Evolutionary conservation across 345 rosid species (phyloP).

Genomic region (Melastoma malabathricum): DNA sequence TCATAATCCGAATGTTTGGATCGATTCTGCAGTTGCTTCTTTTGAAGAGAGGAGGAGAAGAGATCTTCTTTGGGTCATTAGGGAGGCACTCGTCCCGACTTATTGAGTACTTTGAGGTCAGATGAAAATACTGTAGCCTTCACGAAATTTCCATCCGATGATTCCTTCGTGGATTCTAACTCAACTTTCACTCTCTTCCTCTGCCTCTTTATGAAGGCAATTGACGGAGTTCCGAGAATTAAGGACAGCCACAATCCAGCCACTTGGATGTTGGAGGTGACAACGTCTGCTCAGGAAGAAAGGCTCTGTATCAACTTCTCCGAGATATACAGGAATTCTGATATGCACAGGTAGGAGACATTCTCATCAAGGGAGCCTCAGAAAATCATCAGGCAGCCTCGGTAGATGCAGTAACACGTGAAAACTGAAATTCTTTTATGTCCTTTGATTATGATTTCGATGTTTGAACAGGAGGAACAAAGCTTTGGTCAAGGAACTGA

Average conservation of each 20-base stretch:
- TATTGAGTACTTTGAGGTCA: slow-evolving; percentile 49
- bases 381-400: too few relatives aligned
- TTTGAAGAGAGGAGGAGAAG: slow-evolving; percentile 46
- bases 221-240: slow-evolving; percentile 36
- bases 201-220: too few relatives aligned
- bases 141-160: background rate
- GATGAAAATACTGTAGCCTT: background rate
- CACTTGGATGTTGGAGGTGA: slow-evolving; percentile 64
- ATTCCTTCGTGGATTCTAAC: background rate
- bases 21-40: slow-evolving; percentile 22
- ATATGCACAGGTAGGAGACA: slow-evolving; percentile 25
- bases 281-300: slow-evolving; percentile 34
- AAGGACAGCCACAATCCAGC: slow-evolving; percentile 58
- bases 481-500: slow-evolving; percentile 32
- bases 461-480: slow-evolving; percentile 71
- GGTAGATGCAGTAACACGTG: too few relatives aligned
- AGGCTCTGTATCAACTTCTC: slow-evolving; percentile 29
- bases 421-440: too few relatives aligned
- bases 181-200: too few relatives aligned
- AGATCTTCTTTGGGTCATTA: slow-evolving; percentile 45
- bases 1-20: background rate
- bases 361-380: background rate
- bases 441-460: too few relatives aligned
- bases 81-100: slow-evolving; percentile 37
- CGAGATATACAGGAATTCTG: slow-evolving; percentile 34